Conservation (phyloP, 1,284 basidiomycete genomes). For the Naganishia cerealis region DNA sequence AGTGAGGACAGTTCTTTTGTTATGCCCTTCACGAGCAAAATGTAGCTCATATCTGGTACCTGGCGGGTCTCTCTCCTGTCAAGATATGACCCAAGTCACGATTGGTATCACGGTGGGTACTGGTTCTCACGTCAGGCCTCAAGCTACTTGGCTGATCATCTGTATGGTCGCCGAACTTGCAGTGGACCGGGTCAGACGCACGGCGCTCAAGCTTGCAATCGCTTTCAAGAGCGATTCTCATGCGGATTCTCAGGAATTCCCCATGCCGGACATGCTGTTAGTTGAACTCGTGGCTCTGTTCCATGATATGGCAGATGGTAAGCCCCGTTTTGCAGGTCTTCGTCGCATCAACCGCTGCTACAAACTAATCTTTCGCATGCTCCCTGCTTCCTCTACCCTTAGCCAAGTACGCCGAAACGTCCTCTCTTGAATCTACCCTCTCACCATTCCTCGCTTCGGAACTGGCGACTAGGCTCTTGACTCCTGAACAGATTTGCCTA, state of each 20-base stretch:
- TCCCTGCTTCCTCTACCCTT: neutral
- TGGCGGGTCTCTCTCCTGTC: constrained; percentile 5
- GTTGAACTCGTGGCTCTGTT: constrained; percentile 81
- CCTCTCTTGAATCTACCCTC: constrained; percentile 38
- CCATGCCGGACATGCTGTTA: constrained; percentile 63
- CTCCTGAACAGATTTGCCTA: constrained; percentile 34
- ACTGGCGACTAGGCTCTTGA: constrained; percentile 4
- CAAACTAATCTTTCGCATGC: neutral
- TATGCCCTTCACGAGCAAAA: neutral
- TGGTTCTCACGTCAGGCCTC: constrained; percentile 26
- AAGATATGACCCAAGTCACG: constrained; percentile 82
- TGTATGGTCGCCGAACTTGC: neutral
- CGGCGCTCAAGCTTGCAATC: constrained; percentile 68
- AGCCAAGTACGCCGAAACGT: constrained; percentile 46
- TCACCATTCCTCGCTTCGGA: constrained; percentile 38
- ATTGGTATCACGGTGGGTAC: constrained; percentile 74
- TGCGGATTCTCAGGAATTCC: constrained; percentile 43
- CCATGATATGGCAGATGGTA: constrained; percentile 66
- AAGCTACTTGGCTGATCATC: constrained; percentile 8
- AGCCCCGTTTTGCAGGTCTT: neutral
- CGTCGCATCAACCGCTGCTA: neutral
- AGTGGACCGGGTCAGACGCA: constrained; percentile 79
- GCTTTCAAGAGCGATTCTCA: constrained; percentile 47
- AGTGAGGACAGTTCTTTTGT: constrained; percentile 41
- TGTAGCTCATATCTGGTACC: neutral